These are phyloP conservation scores for Russula sp. DNA, from an alignment of 768 basidiomycete genomes.

Conservation along the genomic window DNA sequence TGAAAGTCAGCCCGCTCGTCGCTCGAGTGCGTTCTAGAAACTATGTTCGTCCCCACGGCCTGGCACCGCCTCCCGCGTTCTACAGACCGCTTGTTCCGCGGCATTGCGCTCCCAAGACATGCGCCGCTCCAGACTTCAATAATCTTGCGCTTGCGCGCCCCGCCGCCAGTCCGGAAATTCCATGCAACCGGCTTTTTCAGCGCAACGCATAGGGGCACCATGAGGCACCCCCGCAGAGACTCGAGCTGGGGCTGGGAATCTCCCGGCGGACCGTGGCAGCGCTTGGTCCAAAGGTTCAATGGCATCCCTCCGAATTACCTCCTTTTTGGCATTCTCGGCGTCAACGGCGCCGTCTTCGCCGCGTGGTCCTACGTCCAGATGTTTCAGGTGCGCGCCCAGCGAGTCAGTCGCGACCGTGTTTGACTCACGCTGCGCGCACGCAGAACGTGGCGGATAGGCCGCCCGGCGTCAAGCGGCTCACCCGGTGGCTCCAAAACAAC, in stretches of 20 bases:
- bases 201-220: slow-evolving; percentile 25
- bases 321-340: slow-evolving; percentile 57
- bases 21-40: background rate
- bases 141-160: background rate
- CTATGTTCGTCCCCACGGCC: background rate
- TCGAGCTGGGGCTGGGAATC: background rate
- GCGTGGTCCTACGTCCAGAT: slow-evolving; percentile 43
- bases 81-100: background rate
- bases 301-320: slow-evolving; percentile 47
- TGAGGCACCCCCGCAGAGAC: background rate
- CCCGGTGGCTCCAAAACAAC: slow-evolving; percentile 51
- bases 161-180: slow-evolving; percentile 20
- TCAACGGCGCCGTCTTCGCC: slow-evolving; percentile 57
- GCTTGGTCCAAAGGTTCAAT: slow-evolving; percentile 38
- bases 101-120: background rate
- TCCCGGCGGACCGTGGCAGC: slow-evolving; percentile 20
- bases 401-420: background rate
- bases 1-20: background rate
- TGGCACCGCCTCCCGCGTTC: background rate
- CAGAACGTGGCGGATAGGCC: slow-evolving; percentile 18
- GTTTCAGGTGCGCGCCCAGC: slow-evolving; percentile 21
- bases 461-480: slow-evolving; percentile 34
- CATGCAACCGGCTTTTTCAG: slow-evolving; percentile 15
- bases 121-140: background rate
- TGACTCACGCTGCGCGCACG: background rate